Percentiles rank a stretch among this genome's conserved stretches.
Conservation (phyloP, 169 alveolate species). For the Eimeria nieschulzi region DNA sequence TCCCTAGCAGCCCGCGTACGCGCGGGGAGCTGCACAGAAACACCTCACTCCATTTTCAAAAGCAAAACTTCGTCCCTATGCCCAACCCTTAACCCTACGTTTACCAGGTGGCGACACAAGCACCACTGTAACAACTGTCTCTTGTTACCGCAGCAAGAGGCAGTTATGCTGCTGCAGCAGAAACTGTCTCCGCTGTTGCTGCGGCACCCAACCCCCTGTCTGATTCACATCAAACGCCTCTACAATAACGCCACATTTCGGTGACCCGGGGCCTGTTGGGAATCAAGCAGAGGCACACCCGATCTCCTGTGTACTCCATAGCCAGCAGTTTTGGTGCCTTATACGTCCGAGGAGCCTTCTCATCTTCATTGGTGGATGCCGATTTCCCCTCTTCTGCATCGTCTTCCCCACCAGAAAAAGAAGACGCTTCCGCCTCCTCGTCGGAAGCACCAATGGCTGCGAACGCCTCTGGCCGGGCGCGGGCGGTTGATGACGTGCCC, state of each 20-base stretch:
- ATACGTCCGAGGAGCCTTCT: conserved; percentile 1
- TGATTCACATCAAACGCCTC: too few relatives aligned
- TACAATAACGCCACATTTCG: too few relatives aligned
- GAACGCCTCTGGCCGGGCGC: conserved; percentile 49
- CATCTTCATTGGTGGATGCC: not conserved
- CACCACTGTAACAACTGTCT: too few relatives aligned
- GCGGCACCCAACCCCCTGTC: too few relatives aligned
- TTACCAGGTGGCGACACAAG: too few relatives aligned
- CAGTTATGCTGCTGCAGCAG: too few relatives aligned
- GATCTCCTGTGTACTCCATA: conserved; percentile 62
- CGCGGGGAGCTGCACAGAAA: conserved; percentile 36
- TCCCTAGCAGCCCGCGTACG: conserved; percentile 52
- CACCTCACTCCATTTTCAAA: too few relatives aligned
- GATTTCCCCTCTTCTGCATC: conserved; percentile 18
- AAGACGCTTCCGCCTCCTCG: conserved; percentile 2
- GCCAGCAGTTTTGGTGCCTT: conserved; percentile 58
- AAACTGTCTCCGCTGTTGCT: too few relatives aligned
- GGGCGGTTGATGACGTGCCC: conserved; percentile 2
- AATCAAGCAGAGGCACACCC: conserved; percentile 19
- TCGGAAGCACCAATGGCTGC: conserved; percentile 54
- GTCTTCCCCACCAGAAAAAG: conserved; percentile 17
- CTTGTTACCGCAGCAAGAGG: too few relatives aligned
- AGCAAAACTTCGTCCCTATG: too few relatives aligned
- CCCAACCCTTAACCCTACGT: too few relatives aligned
- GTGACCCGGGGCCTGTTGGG: not conserved